A percentile compares a stretch with the other conserved stretches of the same genome.
Evolutionary conservation across 306 rosid species (phyloP).

Genomic region (Oemleria cerasiformis): DNA sequence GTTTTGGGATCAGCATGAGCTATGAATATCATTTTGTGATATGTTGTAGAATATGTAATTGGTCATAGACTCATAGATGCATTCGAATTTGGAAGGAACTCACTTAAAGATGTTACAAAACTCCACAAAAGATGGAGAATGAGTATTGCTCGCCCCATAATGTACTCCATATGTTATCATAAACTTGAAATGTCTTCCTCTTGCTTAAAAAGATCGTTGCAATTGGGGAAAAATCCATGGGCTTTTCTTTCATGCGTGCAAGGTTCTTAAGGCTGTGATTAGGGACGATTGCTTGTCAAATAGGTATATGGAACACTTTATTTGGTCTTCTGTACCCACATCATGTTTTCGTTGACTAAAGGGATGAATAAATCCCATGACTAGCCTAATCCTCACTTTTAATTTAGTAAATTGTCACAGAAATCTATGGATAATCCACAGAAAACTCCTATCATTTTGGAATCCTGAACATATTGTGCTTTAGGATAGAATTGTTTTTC

Average conservation of each 20-base stretch:
- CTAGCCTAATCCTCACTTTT: background rate
- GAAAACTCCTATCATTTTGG: background rate
- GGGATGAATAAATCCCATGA: background rate
- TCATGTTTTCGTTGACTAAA: background rate
- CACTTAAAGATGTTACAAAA: background rate
- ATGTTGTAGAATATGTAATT: slow-evolving; percentile 2
- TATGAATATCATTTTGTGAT: too few species aligned
- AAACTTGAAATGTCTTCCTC: background rate
- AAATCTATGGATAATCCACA: background rate
- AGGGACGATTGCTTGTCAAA: background rate
- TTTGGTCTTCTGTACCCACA: background rate
- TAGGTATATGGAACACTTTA: background rate
- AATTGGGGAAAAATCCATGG: background rate
- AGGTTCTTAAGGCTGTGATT: background rate
- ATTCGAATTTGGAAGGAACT: background rate
- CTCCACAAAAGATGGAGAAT: background rate
- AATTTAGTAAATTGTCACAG: background rate
- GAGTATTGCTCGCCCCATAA: background rate
- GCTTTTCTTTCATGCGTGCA: background rate
- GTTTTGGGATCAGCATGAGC: background rate
- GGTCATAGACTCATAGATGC: background rate
- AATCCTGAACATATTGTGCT: background rate
- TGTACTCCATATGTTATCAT: background rate
- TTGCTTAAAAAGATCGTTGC: background rate
- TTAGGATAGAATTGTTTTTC: background rate